Percentiles rank a stretch among this genome's conserved stretches.
phyloP scores from a whole-genome alignment of 139 green algal species.

The Trebouxia sp. region DNA sequence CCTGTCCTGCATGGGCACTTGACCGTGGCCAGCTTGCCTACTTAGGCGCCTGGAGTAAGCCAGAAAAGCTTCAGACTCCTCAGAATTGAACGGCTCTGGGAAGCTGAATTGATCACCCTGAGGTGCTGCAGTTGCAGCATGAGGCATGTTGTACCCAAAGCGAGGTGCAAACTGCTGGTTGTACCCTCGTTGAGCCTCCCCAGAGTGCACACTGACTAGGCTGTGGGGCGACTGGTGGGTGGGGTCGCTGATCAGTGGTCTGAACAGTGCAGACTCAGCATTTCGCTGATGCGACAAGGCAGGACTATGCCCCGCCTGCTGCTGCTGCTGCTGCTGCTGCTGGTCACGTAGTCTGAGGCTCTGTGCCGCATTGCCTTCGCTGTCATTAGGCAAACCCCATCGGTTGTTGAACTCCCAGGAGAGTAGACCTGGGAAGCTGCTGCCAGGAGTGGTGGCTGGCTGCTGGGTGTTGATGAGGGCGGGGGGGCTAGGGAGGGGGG shows the following conservation, averaged over 20 bases:
- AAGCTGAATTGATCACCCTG: not conserved
- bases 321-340: not conserved
- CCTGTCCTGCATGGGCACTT: not conserved
- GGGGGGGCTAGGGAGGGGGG: not conserved
- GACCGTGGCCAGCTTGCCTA: not conserved
- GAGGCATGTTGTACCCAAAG: not conserved
- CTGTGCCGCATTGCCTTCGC: not conserved
- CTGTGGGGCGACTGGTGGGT: no score
- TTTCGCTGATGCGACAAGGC: not conserved
- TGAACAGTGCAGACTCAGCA: not conserved
- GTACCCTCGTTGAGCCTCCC: not conserved
- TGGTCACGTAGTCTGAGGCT: not conserved
- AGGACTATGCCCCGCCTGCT: not conserved
- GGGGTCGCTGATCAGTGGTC: not conserved
- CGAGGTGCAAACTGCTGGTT: not conserved
- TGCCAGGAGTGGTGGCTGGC: not conserved
- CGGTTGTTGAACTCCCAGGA: not conserved
- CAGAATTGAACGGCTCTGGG: not conserved
- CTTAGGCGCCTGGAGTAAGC: not conserved
- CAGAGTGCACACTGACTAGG: no score
- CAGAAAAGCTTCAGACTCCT: not conserved
- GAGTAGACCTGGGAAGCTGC: not conserved
- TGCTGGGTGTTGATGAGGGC: slow-evolving; percentile 11
- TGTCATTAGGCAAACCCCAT: not conserved
- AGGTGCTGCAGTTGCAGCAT: not conserved